Conservation (phyloP, 1,284 basidiomycete genomes). For the Clitocybe nebularis region DNA sequence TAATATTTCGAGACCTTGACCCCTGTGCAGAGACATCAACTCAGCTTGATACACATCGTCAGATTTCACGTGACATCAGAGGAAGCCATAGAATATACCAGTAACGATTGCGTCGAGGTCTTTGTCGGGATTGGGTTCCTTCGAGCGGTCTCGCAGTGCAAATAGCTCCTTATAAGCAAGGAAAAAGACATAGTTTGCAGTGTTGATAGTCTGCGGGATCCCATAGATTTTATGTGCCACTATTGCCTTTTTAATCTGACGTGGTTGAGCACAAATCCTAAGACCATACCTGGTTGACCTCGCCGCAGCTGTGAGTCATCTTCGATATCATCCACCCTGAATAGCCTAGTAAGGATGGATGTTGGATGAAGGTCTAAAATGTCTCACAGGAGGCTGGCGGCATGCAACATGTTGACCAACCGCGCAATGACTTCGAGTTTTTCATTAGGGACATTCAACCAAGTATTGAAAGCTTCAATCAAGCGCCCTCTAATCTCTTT, state of each 20-base stretch:
- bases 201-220: slow-evolving; percentile 95
- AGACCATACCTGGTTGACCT: slow-evolving; percentile 71
- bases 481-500: slow-evolving; percentile 91
- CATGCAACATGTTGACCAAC: slow-evolving; percentile 93
- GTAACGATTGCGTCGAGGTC: slow-evolving; percentile 71
- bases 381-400: slow-evolving; percentile 85
- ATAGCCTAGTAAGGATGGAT: slow-evolving; percentile 5
- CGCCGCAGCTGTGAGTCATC: slow-evolving; percentile 90
- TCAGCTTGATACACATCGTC: slow-evolving; percentile 59
- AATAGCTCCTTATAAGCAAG: slow-evolving; percentile 80
- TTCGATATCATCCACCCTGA: slow-evolving; percentile 95
- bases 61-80: no score
- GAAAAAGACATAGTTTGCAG: slow-evolving; percentile 97
- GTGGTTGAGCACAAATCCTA: no score
- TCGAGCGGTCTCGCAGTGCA: slow-evolving; percentile 42
- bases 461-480: slow-evolving; percentile 92
- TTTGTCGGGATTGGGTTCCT: slow-evolving; percentile 24
- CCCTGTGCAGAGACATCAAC: slow-evolving; percentile 87
- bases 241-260: no score
- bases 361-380: not conserved
- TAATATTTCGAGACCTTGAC: slow-evolving; percentile 92
- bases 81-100: slow-evolving; percentile 43
- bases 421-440: slow-evolving; percentile 73
- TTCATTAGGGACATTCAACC: slow-evolving; percentile 79
- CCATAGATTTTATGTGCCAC: slow-evolving; percentile 97